These are phyloP conservation scores for Lactifluus volemus DNA, from an alignment of 768 basidiomycete genomes.

Conservation along the genomic window DNA sequence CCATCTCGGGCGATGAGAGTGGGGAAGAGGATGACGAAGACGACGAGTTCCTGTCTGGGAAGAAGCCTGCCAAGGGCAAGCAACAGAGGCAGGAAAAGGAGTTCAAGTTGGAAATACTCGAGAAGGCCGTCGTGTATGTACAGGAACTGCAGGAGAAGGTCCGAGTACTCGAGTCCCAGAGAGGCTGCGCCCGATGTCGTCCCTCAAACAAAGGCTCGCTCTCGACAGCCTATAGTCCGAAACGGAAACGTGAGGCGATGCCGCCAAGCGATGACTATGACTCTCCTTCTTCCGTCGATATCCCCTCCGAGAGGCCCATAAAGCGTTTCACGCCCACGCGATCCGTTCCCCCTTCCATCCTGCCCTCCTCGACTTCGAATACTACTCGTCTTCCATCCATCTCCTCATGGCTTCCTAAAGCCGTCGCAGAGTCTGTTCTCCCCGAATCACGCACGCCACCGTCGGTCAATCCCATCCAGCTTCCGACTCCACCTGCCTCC, in stretches of 20 bases:
- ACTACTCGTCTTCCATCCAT: slow-evolving; percentile 19
- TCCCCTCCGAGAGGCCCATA: background rate
- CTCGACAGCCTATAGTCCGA: background rate
- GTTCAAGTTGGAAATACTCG: slow-evolving; percentile 21
- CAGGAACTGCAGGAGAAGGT: slow-evolving; percentile 20
- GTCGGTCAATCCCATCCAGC: slow-evolving; percentile 8
- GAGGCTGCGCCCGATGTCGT: background rate
- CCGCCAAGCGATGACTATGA: slow-evolving; percentile 7
- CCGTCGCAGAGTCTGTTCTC: background rate
- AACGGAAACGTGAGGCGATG: slow-evolving; percentile 13
- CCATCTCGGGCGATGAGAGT: slow-evolving; percentile 28
- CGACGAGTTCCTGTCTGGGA: slow-evolving; percentile 8
- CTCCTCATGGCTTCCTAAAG: slow-evolving; percentile 16
- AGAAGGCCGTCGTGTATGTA: slow-evolving; percentile 18
- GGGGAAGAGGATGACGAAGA: slow-evolving; percentile 29
- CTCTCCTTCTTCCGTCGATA: background rate
- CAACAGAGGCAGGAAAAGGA: slow-evolving; percentile 18
- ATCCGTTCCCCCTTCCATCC: background rate
- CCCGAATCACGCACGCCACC: slow-evolving; percentile 5
- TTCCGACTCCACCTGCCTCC: slow-evolving; percentile 18
- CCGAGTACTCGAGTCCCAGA: slow-evolving; percentile 11
- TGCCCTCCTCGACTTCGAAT: background rate
- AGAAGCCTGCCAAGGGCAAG: slow-evolving; percentile 7
- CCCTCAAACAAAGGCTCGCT: background rate
- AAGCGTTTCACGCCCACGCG: slow-evolving; percentile 4